Evolutionary conservation across 768 basidiomycete species (phyloP).

Genomic region (Polyporus arcularius): DNA sequence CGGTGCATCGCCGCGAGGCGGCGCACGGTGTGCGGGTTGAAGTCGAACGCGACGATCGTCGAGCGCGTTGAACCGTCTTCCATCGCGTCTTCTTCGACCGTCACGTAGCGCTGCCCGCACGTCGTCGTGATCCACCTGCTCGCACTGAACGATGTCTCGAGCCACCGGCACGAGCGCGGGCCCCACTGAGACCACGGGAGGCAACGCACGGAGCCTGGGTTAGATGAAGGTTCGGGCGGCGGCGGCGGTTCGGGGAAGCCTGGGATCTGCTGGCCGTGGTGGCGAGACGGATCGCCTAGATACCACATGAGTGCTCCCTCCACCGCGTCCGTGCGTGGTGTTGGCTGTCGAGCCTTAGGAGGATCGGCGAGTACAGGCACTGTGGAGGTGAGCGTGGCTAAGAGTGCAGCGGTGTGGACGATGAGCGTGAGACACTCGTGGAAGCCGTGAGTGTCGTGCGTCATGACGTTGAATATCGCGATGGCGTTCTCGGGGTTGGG

Average conservation of each 20-base stretch:
- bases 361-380: not conserved
- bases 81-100: conserved; percentile 14
- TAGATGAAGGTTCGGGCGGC: not conserved
- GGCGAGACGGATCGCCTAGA: not conserved
- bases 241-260: not conserved
- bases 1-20: conserved; percentile 15
- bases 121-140: conserved; percentile 35
- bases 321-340: not conserved
- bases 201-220: not conserved
- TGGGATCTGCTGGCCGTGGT: no score
- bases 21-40: conserved; percentile 26
- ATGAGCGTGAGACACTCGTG: conserved; percentile 27
- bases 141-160: conserved; percentile 25
- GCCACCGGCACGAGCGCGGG: conserved; percentile 25
- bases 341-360: not conserved
- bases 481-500: conserved; percentile 26
- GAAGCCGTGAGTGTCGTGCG: conserved; percentile 17
- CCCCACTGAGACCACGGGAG: conserved; percentile 30
- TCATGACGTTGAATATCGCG: conserved; percentile 28
- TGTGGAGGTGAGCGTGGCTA: not conserved
- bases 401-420: conserved; percentile 25
- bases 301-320: no score
- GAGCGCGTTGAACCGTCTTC: conserved; percentile 10
- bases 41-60: conserved; percentile 28
- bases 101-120: conserved; percentile 31